Evolutionary conservation across 768 basidiomycete genomes (phyloP).

Genomic region (Boletus edulis): DNA sequence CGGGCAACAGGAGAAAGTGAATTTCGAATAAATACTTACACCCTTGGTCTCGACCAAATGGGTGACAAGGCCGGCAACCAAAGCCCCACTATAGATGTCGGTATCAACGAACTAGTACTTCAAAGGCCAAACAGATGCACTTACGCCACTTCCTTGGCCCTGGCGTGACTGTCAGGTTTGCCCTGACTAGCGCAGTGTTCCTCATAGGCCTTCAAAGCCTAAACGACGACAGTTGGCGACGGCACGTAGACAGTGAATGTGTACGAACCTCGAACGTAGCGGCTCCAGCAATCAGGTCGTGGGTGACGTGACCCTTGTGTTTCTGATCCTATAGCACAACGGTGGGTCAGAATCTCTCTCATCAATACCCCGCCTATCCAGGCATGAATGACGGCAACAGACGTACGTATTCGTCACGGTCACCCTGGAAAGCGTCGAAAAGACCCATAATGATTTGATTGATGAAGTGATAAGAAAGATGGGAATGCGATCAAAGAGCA

Average conservation of each 20-base stretch:
- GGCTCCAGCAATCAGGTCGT: slow-evolving; percentile 21
- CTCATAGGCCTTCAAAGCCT: slow-evolving; percentile 23
- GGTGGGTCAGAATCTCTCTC: background rate
- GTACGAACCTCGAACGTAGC: slow-evolving; percentile 17
- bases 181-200: slow-evolving; percentile 10
- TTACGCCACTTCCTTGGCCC: slow-evolving; percentile 18
- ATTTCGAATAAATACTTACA: background rate
- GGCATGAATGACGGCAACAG: background rate
- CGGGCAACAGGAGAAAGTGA: background rate
- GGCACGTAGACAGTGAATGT: background rate
- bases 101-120: background rate
- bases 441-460: slow-evolving; percentile 12
- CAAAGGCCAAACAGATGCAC: background rate
- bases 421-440: background rate
- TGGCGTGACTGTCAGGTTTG: slow-evolving; percentile 18
- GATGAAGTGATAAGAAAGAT: background rate
- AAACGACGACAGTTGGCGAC: background rate
- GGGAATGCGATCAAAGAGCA: background rate
- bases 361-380: background rate
- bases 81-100: slow-evolving; percentile 5
- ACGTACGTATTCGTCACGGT: slow-evolving; percentile 6
- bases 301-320: slow-evolving; percentile 11
- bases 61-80: slow-evolving; percentile 1
- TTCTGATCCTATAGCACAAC: slow-evolving; percentile 3
- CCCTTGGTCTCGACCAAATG: slow-evolving; percentile 20